Conservation (phyloP, 176 grass and related monocot species). For the Poa pratensis region DNA sequence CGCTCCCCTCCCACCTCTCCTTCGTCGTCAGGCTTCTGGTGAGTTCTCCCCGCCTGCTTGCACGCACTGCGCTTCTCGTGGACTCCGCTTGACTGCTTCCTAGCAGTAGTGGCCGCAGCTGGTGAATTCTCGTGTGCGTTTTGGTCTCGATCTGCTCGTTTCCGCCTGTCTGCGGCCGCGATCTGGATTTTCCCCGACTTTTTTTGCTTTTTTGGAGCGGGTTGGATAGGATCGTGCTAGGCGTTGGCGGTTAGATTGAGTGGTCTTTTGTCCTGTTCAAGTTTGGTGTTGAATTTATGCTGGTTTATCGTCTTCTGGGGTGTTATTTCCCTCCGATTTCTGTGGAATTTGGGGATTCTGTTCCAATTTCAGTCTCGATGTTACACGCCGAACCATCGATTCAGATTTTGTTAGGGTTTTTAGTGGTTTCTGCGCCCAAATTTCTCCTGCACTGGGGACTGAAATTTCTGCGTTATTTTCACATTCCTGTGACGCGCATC, state of each 20-base stretch:
- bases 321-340: background rate
- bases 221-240: background rate
- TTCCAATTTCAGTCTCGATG: background rate
- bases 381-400: background rate
- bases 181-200: background rate
- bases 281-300: background rate
- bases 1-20: background rate
- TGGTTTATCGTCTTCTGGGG: background rate
- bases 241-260: background rate
- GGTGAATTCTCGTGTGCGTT: background rate
- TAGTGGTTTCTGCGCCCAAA: background rate
- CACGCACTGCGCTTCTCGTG: background rate
- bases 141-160: conserved; percentile 11
- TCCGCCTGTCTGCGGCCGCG: background rate
- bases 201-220: background rate
- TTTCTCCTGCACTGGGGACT: background rate
- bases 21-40: conserved; percentile 29
- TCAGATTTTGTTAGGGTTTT: background rate
- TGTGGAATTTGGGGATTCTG: background rate
- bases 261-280: background rate
- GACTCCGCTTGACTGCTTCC: conserved; percentile 30
- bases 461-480: background rate
- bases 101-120: background rate
- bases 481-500: no score
- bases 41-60: background rate